Evolutionary conservation across 345 rosid species (phyloP).

Genomic region (Dipteronia dyeriana): DNA sequence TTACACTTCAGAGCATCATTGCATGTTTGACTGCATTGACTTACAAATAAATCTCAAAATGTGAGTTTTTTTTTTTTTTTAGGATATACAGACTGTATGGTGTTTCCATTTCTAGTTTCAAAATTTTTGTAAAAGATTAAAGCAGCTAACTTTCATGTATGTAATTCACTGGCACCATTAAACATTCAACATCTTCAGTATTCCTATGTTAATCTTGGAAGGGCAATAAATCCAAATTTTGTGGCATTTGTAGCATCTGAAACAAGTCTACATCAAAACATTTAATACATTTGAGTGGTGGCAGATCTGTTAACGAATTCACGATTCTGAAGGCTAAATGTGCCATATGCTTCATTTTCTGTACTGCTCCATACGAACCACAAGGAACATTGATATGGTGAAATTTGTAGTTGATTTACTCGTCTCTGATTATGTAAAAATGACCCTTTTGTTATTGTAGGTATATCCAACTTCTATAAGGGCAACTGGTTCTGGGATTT

Average conservation of each 20-base stretch:
- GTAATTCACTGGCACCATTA: background rate
- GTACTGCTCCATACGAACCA: background rate
- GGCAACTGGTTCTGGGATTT: constrained; percentile 61
- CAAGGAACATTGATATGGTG: background rate
- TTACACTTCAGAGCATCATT: background rate
- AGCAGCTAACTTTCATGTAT: background rate
- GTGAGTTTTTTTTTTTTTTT: background rate
- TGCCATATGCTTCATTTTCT: background rate
- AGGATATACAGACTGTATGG: background rate
- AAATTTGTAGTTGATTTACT: background rate
- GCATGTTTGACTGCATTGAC: background rate
- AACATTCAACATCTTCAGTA: background rate
- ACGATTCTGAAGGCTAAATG: background rate
- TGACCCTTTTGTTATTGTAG: constrained; percentile 19
- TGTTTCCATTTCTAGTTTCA: background rate
- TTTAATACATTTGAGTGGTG: background rate
- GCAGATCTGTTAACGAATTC: background rate
- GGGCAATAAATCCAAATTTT: background rate
- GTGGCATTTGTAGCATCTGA: background rate
- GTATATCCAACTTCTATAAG: constrained; percentile 60
- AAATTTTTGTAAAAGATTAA: background rate
- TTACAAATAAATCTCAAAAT: background rate
- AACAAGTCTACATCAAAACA: background rate
- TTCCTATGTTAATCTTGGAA: background rate
- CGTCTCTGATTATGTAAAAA: background rate